Evolutionary conservation across 2,329 filamentous ascomycete species (phyloP), one percentile per base, ranked within the genome.

Genomic region (Catunica adiposa): DNA sequence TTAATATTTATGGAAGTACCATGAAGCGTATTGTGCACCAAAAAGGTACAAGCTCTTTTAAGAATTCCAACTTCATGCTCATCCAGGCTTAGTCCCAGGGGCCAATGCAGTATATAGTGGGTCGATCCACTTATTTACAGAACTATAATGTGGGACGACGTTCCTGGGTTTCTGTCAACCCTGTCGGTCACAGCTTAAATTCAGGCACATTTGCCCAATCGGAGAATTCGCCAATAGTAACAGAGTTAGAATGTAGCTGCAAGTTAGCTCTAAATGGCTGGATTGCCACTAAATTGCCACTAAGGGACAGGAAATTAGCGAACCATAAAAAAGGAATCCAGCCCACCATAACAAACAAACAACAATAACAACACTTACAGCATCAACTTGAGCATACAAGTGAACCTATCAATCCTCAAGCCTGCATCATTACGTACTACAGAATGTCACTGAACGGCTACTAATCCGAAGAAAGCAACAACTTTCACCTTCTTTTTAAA

Each of bases 21-120:
- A n/a, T 15, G 8, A 9, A 8, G 44, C 17, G 5, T 20, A 48
- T 23, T 20, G 7, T 48, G 5, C 44, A 48, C 44, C 44, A 48
- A 48, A 46, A 48, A 48, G 23, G 9, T 48, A 48, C 44, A 48
- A 48, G 22, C 11, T 9, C 22, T 22, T 23, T 6, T 46, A 17
- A 44, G 40, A 44, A 44, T 44, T 44, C 15, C 11, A 17, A 34
- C 40, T 22, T 44, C 40, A 44, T 44, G 40, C 40, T 44, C 11
- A 7, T 17, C 20, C 40, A 42, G 20, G 42, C 37, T 44, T 46
- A 46, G 52, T 38, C 52, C 51, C 7, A 53, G 51, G 51, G 31
- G 31, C 25, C 51, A 54, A 54, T 46, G 40, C 22, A 44, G 22
- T 7, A 20, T n/a, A 54, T 17, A 42, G 52, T 40, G 37, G 23